Percentiles rank a stretch among this genome's conserved stretches.
Conservation (phyloP, 257 asterid genomes). For the Nicotiana tomentosiformis region DNA sequence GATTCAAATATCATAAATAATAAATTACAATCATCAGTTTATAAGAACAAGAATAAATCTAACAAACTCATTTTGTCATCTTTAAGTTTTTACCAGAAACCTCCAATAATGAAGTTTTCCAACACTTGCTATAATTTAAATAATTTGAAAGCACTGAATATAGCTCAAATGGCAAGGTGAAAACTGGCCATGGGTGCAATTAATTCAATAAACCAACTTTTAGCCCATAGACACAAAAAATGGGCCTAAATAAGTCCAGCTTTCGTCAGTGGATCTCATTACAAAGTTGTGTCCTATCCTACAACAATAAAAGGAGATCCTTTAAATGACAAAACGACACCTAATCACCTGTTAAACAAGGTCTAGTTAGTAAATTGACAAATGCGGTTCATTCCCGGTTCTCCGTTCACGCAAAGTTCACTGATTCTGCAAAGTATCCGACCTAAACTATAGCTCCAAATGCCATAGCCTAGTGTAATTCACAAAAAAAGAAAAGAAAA, state of each 20-base stretch:
- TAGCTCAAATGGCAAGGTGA: too few relatives aligned
- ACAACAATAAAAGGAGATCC: neutral
- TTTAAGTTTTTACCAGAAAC: too few relatives aligned
- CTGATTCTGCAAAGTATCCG: neutral
- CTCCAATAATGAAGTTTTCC: too few relatives aligned
- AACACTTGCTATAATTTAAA: too few relatives aligned
- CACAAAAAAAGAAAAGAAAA: too few relatives aligned
- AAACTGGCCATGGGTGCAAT: too few relatives aligned
- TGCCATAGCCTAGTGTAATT: neutral
- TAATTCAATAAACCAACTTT: too few relatives aligned
- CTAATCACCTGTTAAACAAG: neutral
- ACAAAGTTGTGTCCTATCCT: slow-evolving; percentile 7
- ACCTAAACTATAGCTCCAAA: neutral
- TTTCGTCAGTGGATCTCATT: neutral
- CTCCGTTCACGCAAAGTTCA: neutral
- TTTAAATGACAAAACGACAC: slow-evolving; percentile 1
- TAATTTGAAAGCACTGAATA: too few relatives aligned
- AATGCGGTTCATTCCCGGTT: neutral
- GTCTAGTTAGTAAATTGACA: slow-evolving; percentile 3
- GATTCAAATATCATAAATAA: too few relatives aligned
- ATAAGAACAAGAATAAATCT: too few relatives aligned
- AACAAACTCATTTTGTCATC: too few relatives aligned
- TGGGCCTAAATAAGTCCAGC: neutral
- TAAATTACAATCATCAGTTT: too few relatives aligned
- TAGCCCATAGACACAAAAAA: neutral